Percentiles rank a stretch among this genome's conserved stretches.
phyloP scores from a whole-genome alignment of 139 green algal genomes.

The Chlorella sp. region DNA sequence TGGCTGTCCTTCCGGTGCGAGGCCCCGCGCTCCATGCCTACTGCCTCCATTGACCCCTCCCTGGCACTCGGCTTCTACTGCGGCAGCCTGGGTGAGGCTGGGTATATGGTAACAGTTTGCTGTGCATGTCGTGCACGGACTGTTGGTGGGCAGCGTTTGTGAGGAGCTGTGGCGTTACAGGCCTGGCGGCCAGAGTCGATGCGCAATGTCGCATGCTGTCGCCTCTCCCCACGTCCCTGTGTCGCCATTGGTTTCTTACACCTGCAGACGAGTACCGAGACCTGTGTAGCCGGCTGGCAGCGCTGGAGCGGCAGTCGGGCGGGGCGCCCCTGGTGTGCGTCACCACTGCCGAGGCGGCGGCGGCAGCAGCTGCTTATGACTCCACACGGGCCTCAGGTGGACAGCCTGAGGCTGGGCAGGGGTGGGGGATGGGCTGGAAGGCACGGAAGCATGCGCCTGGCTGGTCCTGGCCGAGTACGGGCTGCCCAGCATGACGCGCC shows the following conservation, averaged over 20 bases:
- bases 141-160: neutral
- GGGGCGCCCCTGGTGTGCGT: slow-evolving; percentile 67
- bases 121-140: neutral
- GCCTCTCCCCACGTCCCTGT: neutral
- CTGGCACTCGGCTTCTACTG: slow-evolving; percentile 90
- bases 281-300: slow-evolving; percentile 52
- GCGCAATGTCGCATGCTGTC: neutral
- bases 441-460: too few relatives aligned
- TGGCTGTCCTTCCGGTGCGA: slow-evolving; percentile 45
- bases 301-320: slow-evolving; percentile 44
- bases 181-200: neutral
- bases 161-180: neutral
- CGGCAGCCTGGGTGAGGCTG: slow-evolving; percentile 35
- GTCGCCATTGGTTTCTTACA: neutral
- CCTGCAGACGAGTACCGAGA: slow-evolving; percentile 61
- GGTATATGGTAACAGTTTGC: neutral
- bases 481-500: too few relatives aligned
- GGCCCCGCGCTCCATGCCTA: slow-evolving; percentile 63
- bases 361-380: neutral
- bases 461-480: too few relatives aligned
- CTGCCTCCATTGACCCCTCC: slow-evolving; percentile 80
- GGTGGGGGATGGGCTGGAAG: too few relatives aligned
- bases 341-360: slow-evolving; percentile 5
- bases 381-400: neutral
- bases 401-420: too few relatives aligned